A percentile compares a stretch with the other conserved stretches of the same genome.
Evolutionary conservation across 2,329 filamentous ascomycete genomes (phyloP).

Genomic region (Fusarium euwallaceae): DNA sequence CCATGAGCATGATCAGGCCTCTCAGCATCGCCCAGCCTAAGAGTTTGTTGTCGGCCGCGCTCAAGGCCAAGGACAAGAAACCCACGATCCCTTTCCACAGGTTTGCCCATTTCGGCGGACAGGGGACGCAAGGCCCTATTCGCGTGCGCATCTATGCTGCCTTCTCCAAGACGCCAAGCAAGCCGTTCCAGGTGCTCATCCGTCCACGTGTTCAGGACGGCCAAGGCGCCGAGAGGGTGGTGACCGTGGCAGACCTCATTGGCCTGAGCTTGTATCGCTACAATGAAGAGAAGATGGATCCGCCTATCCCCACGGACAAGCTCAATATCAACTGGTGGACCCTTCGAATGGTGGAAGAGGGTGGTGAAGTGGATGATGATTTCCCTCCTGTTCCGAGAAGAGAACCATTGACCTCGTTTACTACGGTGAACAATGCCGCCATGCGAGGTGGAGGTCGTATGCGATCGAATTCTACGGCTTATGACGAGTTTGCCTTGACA

Average conservation of each 20-base stretch:
- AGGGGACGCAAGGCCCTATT: slow-evolving; percentile 82
- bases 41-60: slow-evolving; percentile 77
- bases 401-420: slow-evolving; percentile 81
- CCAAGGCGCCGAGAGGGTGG: slow-evolving; percentile 69
- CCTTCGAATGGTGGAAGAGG: slow-evolving; percentile 85
- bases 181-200: slow-evolving; percentile 79
- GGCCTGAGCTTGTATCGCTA: slow-evolving; percentile 84
- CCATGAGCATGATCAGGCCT: slow-evolving; percentile 72
- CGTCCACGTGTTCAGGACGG: slow-evolving; percentile 77
- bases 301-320: slow-evolving; percentile 73
- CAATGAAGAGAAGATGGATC: slow-evolving; percentile 80
- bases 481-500: slow-evolving; percentile 86
- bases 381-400: slow-evolving; percentile 83
- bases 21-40: slow-evolving; percentile 77
- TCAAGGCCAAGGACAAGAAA: slow-evolving; percentile 79
- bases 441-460: slow-evolving; percentile 71
- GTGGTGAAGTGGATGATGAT: slow-evolving; percentile 87
- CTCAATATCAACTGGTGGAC: slow-evolving; percentile 87
- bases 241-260: slow-evolving; percentile 85
- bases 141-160: slow-evolving; percentile 83
- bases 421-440: slow-evolving; percentile 85
- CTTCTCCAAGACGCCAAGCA: slow-evolving; percentile 73
- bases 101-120: slow-evolving; percentile 81
- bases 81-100: slow-evolving; percentile 80
- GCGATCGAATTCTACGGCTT: slow-evolving; percentile 80